Evolutionary conservation across 1,284 basidiomycete genomes (phyloP).

Genomic region (Ganoderma lingzhi): DNA sequence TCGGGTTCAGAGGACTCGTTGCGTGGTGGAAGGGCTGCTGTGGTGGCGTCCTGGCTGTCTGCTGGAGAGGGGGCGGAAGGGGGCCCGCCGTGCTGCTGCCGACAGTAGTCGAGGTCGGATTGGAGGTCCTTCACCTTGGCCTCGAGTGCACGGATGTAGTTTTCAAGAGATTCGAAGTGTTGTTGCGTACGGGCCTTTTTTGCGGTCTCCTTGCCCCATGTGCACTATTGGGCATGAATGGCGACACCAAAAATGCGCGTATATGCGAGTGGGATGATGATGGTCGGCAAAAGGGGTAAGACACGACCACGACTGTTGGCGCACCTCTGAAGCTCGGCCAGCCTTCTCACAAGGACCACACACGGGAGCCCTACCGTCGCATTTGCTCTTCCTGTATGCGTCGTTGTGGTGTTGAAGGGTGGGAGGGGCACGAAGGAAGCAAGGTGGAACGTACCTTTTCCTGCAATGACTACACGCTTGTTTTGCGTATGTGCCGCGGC

Average conservation of each 20-base stretch:
- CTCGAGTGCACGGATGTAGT: constrained; percentile 53
- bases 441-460: constrained; percentile 46
- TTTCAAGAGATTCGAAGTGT: constrained; percentile 61
- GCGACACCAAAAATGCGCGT: background rate
- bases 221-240: constrained; percentile 47
- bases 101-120: constrained; percentile 50
- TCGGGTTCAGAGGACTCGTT: constrained; percentile 19
- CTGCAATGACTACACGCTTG: constrained; percentile 63
- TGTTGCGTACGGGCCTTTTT: constrained; percentile 60
- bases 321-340: constrained; percentile 53
- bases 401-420: constrained; percentile 1
- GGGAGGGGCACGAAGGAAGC: background rate
- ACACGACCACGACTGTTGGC: constrained; percentile 18
- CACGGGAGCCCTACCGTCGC: constrained; percentile 57
- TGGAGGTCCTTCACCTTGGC: constrained; percentile 56
- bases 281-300: background rate
- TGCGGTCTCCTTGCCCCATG: constrained; percentile 60
- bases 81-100: constrained; percentile 44
- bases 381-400: constrained; percentile 56
- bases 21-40: background rate
- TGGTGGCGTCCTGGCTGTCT: background rate
- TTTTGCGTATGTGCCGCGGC: constrained; percentile 50
- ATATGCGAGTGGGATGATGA: background rate
- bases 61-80: constrained; percentile 17
- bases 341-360: constrained; percentile 54